phyloP scores from a whole-genome alignment of 2,329 filamentous ascomycete species.

The Arachnomyces sp. region DNA sequence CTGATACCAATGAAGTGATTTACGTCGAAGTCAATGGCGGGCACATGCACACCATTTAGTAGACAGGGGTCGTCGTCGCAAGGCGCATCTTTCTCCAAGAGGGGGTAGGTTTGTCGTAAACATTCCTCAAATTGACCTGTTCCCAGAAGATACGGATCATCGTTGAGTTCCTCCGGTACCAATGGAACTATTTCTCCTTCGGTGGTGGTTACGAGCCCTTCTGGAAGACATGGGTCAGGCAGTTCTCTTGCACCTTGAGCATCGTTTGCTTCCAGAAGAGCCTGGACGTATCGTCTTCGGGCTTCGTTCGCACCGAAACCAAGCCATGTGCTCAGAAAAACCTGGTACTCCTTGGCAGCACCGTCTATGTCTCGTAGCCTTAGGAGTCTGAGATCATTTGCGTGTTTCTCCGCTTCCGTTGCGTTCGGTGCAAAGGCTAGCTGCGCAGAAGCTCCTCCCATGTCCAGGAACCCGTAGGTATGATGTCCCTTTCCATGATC shows the following conservation, averaged over 20 bases:
- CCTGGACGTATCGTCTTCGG: slow-evolving; percentile 72
- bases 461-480: slow-evolving; percentile 95
- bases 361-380: slow-evolving; percentile 80
- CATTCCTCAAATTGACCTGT: slow-evolving; percentile 86
- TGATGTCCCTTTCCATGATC: slow-evolving; percentile 80
- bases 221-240: slow-evolving; percentile 84
- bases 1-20: slow-evolving; percentile 98
- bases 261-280: slow-evolving; percentile 61
- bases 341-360: slow-evolving; percentile 66
- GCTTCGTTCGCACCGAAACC: slow-evolving; percentile 97
- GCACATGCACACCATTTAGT: slow-evolving; percentile 83
- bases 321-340: slow-evolving; percentile 95
- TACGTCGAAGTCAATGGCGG: slow-evolving; percentile 90
- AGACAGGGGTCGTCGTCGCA: slow-evolving; percentile 80
- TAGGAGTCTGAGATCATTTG: slow-evolving; percentile 78
- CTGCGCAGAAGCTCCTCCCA: slow-evolving; percentile 96
- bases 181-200: slow-evolving; percentile 54
- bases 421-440: slow-evolving; percentile 94
- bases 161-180: slow-evolving; percentile 28
- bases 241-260: slow-evolving; percentile 56
- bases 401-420: slow-evolving; percentile 83
- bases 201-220: slow-evolving; percentile 64
- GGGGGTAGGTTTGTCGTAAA: slow-evolving; percentile 68
- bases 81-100: slow-evolving; percentile 81
- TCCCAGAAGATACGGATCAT: slow-evolving; percentile 59